Base-by-base conservation (phyloP, 2,329 filamentous ascomycete species). In the Fusarium floridanum region DNA sequence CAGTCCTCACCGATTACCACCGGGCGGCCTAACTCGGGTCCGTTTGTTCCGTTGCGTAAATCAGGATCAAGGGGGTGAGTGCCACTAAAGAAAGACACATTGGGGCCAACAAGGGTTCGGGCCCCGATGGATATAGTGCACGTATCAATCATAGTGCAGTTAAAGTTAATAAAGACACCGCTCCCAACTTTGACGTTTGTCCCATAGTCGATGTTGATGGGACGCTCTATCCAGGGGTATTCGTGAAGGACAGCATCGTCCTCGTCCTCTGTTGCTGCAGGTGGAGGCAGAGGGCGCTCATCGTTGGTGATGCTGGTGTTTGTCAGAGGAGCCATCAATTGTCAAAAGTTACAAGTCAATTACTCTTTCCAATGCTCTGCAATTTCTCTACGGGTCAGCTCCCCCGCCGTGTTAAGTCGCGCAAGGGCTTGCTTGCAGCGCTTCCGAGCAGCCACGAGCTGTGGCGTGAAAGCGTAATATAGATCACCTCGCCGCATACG, bases 1-100 rank as follows among this genome's bases (percentile, higher is more conserved):
- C 93, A 94, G 84, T 97, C 95, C 73, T 95, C 92, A 0, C 92
- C 94, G 63, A 97, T 91, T 37, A 86, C 88, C 71, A 98, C 94
- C 11, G 93, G 89, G 75, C 89, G 91, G 1, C 94, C 95, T 10
- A 85, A 78, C 81, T 98, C 95, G 0, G 94, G 94, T 0, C 95
- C 95, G 16, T 89, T 86, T 1, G 88, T 91, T 1, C 95, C 94
- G 78, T 95, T 92, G 34, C 95, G 90, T 6, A 96, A 75, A 1
- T 87, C 87, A 1, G 94, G 93, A 76, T 97, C 94, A 0, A 95
- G 83, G 2, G 95, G 94, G 82, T 98, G 95, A 0, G 89, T 91
- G 2, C 90, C 95, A 43, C 90, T 90, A 81, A 90, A 97, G 76
- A 98, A 89, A 41, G 87, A 91, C 48, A 95, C 93, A 79, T 94